Base-by-base conservation (phyloP, 805 yeast species). In the Saccharomycopsis microspora region DNA sequence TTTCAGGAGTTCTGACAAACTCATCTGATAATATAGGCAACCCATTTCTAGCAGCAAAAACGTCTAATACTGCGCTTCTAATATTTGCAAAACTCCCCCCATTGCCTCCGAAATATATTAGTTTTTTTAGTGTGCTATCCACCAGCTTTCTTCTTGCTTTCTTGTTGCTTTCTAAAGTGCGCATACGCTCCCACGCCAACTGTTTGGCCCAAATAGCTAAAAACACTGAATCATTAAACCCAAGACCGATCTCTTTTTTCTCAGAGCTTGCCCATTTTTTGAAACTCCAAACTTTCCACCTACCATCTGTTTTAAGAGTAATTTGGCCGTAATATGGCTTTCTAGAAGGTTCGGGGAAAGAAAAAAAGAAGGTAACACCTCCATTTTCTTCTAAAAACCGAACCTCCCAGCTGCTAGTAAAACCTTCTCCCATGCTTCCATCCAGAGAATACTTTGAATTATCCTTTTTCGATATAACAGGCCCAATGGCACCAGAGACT, bases 321-420 rank as follows among this genome's bases (percentile, higher is more conserved):
- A 50, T 44, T 33, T 48, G 51, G 31, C 44, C 37, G 11, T 4
- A 36, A 39, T 44, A 50, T 19, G 36, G 33, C 6, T 41, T 34
- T 32, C 66, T 56, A 5, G 19, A 19, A 19, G 19, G 19, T 19
- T 63, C 56, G 34, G 68, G 69, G 51, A 69, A 66, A 42, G 54
- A 60, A 4, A 69, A 11, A 0, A 66, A 60, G 30, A 63, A 31
- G 0, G 67, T 57, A 29, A 62, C 65, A 9, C 47, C 42, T 1
- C 27, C 5, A 19, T 19, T 19, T 2, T 19, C 19, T 19, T 19
- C 19, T 19, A 19, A 19, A 19, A 19, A 19, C 19, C 19, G 19
- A 19, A 19, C 19, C 19, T 19, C 19, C 72, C 72, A 67, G 43
- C 55, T 56, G 49, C 69, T 69, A 5, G 75, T 69, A 48, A 67